phyloP scores from a whole-genome alignment of 305 asterid species.

The Rubia balearica region DNA sequence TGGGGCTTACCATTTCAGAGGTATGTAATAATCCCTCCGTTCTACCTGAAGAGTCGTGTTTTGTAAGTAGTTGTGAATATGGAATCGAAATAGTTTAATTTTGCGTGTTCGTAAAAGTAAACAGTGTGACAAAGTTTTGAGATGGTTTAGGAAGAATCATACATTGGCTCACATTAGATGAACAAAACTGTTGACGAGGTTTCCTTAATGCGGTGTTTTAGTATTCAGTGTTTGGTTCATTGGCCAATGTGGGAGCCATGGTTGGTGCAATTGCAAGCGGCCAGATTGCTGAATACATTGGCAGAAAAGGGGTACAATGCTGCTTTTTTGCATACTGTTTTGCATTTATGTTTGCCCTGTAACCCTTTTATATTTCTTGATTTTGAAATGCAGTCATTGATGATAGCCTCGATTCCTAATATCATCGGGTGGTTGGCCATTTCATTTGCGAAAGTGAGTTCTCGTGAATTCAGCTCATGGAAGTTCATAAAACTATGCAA shows the following conservation, averaged over 20 bases:
- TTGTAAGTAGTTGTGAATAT: neutral
- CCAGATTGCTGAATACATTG: constrained; percentile 76
- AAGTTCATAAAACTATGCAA: neutral
- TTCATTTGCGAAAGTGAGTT: constrained; percentile 73
- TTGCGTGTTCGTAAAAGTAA: too few relatives aligned
- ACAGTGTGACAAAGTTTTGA: too few relatives aligned
- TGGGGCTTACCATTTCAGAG: constrained; percentile 69
- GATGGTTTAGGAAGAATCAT: too few relatives aligned
- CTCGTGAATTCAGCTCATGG: neutral
- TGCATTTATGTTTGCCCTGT: neutral
- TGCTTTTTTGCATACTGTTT: constrained; percentile 4
- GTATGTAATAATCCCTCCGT: constrained; percentile 18
- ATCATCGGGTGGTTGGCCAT: constrained; percentile 80
- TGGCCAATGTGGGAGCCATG: constrained; percentile 89
- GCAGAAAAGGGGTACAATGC: constrained; percentile 75
- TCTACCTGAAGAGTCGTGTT: neutral
- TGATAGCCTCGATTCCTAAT: constrained; percentile 81
- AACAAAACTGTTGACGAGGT: neutral
- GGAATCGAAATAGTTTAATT: neutral
- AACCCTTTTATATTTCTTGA: neutral
- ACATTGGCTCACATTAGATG: too few relatives aligned
- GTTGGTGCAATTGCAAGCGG: constrained; percentile 89
- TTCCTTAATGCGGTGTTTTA: constrained; percentile 23
- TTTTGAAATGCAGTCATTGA: constrained; percentile 59
- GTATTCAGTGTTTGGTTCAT: constrained; percentile 84